These are phyloP conservation scores for Tetrahymena malaccensis DNA, from an alignment of 73 alveolate genomes.

Conservation along the genomic window DNA sequence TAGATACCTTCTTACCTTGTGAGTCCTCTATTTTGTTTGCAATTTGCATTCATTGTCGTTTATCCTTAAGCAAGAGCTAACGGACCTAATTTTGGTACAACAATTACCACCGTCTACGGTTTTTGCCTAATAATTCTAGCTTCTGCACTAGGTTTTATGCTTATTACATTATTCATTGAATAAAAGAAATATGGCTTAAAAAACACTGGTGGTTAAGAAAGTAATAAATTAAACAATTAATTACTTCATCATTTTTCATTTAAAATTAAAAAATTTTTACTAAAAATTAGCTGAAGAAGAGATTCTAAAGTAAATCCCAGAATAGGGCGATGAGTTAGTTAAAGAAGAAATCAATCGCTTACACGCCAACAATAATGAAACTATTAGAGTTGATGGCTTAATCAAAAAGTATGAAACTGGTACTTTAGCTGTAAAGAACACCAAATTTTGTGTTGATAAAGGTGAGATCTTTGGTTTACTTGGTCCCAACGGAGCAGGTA, in stretches of 20 bases:
- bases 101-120: background rate
- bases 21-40: background rate
- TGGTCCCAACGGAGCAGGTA: constrained; percentile 87
- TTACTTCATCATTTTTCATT: background rate
- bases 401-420: constrained; percentile 42
- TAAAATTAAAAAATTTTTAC: background rate
- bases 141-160: background rate
- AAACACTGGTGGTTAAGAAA: background rate
- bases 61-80: background rate
- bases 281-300: background rate
- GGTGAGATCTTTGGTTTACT: constrained; percentile 69
- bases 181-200: background rate
- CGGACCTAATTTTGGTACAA: background rate
- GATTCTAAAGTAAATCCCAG: background rate
- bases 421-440: constrained; percentile 56
- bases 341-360: constrained; percentile 6
- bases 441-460: constrained; percentile 50
- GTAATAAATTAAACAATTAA: background rate
- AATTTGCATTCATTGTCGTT: background rate
- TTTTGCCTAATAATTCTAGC: background rate
- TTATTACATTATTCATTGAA: background rate
- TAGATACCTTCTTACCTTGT: background rate
- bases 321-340: constrained; percentile 11
- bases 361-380: background rate
- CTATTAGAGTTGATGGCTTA: constrained; percentile 32